phyloP scores from a whole-genome alignment of 163 green algal genomes.

The Volvox carteri region DNA sequence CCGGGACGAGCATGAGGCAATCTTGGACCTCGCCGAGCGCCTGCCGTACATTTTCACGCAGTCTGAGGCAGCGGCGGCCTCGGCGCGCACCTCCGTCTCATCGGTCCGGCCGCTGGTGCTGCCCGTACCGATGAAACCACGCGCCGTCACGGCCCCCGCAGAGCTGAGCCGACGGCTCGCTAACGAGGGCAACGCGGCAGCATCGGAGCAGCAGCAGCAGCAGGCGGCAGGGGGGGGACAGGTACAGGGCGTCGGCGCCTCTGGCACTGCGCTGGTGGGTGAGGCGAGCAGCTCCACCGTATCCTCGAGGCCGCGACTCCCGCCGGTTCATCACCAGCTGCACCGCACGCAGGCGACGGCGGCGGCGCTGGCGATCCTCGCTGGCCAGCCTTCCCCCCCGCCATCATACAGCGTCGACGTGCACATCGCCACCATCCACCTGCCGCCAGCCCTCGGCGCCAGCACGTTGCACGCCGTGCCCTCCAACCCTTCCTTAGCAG shows the following conservation, averaged over 20 bases:
- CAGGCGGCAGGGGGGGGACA: not conserved
- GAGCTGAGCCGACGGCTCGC: not conserved
- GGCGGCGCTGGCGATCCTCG: slow-evolving; percentile 14
- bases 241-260: not conserved
- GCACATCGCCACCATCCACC: not conserved
- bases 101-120: not conserved
- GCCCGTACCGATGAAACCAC: not conserved
- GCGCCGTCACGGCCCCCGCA: slow-evolving; percentile 39
- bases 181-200: not conserved
- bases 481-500: not conserved
- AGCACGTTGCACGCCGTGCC: not conserved
- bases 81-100: not conserved
- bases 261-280: no score
- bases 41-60: slow-evolving; percentile 32
- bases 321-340: slow-evolving; percentile 34
- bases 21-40: slow-evolving; percentile 28
- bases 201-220: not conserved
- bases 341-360: slow-evolving; percentile 33
- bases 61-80: not conserved
- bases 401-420: not conserved
- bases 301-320: not conserved
- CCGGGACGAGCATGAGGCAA: slow-evolving; percentile 52
- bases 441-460: not conserved
- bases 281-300: not conserved
- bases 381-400: not conserved